A percentile compares a stretch with the other conserved stretches of the same genome.
phyloP scores from a whole-genome alignment of 106 monocot genomes.

The Ottelia alismoides region DNA sequence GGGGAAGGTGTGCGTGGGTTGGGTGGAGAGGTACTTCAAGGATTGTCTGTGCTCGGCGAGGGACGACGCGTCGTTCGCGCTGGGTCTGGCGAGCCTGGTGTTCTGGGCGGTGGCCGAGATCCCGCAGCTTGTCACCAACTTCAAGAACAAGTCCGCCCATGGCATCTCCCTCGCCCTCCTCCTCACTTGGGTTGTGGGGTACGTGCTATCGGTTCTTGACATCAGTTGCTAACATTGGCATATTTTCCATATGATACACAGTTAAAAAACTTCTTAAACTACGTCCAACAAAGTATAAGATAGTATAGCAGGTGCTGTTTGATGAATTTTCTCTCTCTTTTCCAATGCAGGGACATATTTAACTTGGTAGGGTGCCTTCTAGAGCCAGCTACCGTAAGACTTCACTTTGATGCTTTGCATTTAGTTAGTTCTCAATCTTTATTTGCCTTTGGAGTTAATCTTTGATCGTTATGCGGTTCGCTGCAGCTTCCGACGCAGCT shows the following conservation, averaged over 20 bases:
- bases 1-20: conserved; percentile 28
- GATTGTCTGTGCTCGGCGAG: conserved; percentile 37
- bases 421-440: neutral
- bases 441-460: conserved; percentile 9
- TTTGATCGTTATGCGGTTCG: neutral
- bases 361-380: conserved; percentile 65
- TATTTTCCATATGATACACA: too few species aligned
- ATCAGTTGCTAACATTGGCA: too few species aligned
- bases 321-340: neutral
- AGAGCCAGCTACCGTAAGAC: conserved; percentile 52
- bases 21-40: conserved; percentile 46
- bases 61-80: conserved; percentile 36
- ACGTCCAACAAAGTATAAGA: too few species aligned
- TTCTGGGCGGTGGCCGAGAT: conserved; percentile 65
- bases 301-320: too few species aligned
- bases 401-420: neutral
- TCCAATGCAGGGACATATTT: conserved; percentile 43
- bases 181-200: conserved; percentile 71
- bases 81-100: conserved; percentile 40
- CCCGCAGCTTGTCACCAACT: conserved; percentile 74
- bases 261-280: too few species aligned
- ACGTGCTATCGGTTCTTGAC: too few species aligned
- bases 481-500: conserved; percentile 66
- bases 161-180: conserved; percentile 56
- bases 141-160: conserved; percentile 54